Conservation (phyloP, 768 basidiomycete genomes). For the Tulasnella sp. region DNA sequence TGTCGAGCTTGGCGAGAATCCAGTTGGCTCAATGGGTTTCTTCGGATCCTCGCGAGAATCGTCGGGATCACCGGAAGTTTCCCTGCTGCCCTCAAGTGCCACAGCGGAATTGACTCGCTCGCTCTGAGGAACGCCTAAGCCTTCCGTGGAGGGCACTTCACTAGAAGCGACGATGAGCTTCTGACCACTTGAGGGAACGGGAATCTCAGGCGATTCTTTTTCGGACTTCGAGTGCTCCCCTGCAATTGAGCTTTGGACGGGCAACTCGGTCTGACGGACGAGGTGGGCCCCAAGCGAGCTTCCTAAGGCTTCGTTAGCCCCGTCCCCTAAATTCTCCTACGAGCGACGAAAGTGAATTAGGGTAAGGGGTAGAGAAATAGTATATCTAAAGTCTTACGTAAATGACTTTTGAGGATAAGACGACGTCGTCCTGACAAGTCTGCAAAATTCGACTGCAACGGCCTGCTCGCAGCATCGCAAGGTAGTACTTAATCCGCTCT, state of each 20-base stretch:
- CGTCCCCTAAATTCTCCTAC: not conserved
- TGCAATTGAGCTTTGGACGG: too few relatives aligned
- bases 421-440: not conserved
- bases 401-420: not conserved
- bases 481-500: not conserved
- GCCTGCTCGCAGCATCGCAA: not conserved
- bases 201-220: not conserved
- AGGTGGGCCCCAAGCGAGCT: not conserved
- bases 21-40: not conserved
- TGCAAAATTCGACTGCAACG: not conserved
- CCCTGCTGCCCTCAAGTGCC: not conserved
- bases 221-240: not conserved
- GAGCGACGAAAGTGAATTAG: not conserved
- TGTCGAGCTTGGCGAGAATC: not conserved
- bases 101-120: not conserved
- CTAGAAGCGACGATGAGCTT: not conserved
- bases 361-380: not conserved
- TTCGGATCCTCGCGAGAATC: not conserved
- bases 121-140: not conserved
- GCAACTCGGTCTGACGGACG: not conserved
- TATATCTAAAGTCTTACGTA: not conserved
- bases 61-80: not conserved
- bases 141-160: not conserved
- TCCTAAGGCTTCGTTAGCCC: not conserved
- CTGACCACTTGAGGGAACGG: not conserved